Percentiles rank a stretch among this genome's conserved stretches.
Conservation (phyloP, 495 filamentous ascomycete genomes). For the Penicillium bialowiezense region DNA sequence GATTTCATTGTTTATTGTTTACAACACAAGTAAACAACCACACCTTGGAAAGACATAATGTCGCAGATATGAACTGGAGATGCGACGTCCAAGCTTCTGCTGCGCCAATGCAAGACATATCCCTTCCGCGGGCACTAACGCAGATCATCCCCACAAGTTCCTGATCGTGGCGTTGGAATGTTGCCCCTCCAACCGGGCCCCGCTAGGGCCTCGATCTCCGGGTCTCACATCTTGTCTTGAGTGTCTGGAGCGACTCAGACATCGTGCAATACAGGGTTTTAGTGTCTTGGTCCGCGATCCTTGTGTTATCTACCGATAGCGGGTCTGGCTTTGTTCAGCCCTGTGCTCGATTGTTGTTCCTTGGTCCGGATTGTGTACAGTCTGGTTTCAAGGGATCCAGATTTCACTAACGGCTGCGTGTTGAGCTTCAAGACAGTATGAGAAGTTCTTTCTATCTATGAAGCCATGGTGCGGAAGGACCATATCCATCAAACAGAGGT, state of each 20-base stretch:
- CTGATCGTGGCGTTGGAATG: conserved; percentile 4
- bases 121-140: conserved; percentile 13
- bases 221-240: neutral
- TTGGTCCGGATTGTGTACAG: too few relatives aligned
- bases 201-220: conserved; percentile 9
- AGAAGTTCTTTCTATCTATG: too few relatives aligned
- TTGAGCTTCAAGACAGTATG: too few relatives aligned
- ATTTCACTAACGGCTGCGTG: too few relatives aligned
- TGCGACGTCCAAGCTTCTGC: conserved; percentile 1
- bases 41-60: too few relatives aligned
- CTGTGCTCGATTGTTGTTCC: neutral
- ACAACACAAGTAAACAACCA: too few relatives aligned
- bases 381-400: too few relatives aligned
- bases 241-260: neutral
- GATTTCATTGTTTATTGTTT: too few relatives aligned
- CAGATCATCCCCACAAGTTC: conserved; percentile 10
- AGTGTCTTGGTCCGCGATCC: neutral
- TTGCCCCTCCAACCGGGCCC: conserved; percentile 17
- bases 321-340: neutral
- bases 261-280: neutral
- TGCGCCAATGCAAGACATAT: conserved; percentile 21
- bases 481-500: too few relatives aligned
- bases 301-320: neutral
- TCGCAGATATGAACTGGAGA: too few relatives aligned
- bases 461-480: too few relatives aligned